phyloP scores from a whole-genome alignment of 169 alveolate species.

The Sarcocystis neurona region DNA sequence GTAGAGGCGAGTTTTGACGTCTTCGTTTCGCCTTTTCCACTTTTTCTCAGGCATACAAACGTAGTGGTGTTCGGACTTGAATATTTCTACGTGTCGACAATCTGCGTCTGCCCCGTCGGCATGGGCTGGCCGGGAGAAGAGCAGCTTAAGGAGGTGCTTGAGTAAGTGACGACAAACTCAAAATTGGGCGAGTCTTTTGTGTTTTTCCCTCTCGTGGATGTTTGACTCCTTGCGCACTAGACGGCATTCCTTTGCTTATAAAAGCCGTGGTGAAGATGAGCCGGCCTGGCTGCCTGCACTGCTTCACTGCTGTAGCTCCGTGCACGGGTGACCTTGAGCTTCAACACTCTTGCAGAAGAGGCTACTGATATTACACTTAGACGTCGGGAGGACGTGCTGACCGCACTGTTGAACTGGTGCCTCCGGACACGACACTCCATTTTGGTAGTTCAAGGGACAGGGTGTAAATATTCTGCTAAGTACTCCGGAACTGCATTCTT shows the following conservation, averaged over 20 bases:
- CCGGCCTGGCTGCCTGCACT: not conserved
- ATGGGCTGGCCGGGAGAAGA: conserved; percentile 59
- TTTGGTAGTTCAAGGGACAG: too few species aligned
- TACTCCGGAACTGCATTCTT: too few species aligned
- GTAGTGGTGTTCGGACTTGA: conserved; percentile 41
- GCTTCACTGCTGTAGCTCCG: not conserved
- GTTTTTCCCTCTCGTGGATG: not conserved
- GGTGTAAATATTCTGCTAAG: too few species aligned
- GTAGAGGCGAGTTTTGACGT: not conserved
- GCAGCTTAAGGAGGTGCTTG: conserved; percentile 12
- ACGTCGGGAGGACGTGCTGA: too few species aligned
- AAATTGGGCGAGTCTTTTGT: too few species aligned
- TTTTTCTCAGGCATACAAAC: conserved; percentile 51
- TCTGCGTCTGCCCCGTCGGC: conserved; percentile 55
- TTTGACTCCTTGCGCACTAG: not conserved
- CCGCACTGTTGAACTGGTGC: too few species aligned
- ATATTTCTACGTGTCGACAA: conserved; percentile 40
- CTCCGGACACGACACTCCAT: too few species aligned
- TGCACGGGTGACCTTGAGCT: too few species aligned
- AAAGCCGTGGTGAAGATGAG: not conserved
- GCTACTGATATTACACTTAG: too few species aligned
- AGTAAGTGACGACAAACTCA: conserved; percentile 33
- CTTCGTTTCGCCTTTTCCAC: not conserved
- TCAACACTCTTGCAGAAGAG: too few species aligned
- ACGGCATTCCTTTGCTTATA: not conserved